Evolutionary conservation across 352 stramenopile genomes (phyloP), one percentile per base, ranked within the genome.

Genomic region (Plasmopara halstedii): DNA sequence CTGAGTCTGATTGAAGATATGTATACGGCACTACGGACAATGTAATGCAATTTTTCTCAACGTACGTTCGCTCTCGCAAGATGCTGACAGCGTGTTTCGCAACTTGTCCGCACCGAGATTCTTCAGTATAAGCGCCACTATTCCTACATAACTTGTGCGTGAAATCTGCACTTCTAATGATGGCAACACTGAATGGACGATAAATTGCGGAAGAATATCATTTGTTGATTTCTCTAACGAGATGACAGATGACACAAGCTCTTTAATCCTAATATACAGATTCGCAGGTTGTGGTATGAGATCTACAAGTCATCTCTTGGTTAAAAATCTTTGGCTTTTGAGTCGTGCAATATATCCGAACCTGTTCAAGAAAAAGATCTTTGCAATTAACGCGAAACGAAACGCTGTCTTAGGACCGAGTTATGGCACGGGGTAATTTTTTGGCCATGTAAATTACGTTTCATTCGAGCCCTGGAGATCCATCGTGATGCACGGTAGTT

Each of bases 81-180:
- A 5, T 49, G 15, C 19, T 13, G 25, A 25, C 21, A 57, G 34
- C 2, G 27, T 39, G 27, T 68, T 70, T 23, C 63, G 46, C 6
- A 86, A 55, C 23, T 77, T 55, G 6, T 88, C 75, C 2, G 73
- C 81, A 10, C 76, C 72, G 46, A 92, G 85, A 53, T 92, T 92
- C n/a, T 88, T 64, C 23, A 69, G 39, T 17, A 90, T 43, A 0
- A 92, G 36, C 3, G 58, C 69, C 4, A 92, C 58, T n/a, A 85
- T 62, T 21, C 71, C 69, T 26, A 88, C 38, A 46, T 92, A 92
- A 37, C 52, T 63, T 0, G 64, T 73, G 29, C 64, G 64, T 11
- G 60, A 68, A 17, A 73, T 38, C 11, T 63, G 50, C 9, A 52
- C 42, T 40, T 63, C 55, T 8, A 73, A 17, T 19, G 58, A 50